Conservation (phyloP, 768 basidiomycete species). For the Pleurotus tuoliensis region DNA sequence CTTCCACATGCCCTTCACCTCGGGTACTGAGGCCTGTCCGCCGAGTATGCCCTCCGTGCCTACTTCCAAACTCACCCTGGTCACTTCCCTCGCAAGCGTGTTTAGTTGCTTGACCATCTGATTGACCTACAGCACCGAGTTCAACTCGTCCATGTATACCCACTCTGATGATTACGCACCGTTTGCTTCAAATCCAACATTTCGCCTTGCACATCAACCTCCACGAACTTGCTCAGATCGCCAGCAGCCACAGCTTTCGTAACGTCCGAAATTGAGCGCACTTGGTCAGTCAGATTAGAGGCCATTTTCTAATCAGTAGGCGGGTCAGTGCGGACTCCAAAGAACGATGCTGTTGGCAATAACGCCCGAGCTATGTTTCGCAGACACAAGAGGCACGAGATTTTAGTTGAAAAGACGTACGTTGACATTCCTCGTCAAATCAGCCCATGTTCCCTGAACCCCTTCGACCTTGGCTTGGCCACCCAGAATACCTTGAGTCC, state of each 20-base stretch:
- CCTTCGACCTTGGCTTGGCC: slow-evolving; percentile 89
- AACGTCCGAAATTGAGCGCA: slow-evolving; percentile 75
- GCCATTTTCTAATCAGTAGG: slow-evolving; percentile 55
- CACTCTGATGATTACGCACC: not conserved
- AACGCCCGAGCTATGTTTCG: too few species aligned
- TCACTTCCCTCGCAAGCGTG: slow-evolving; percentile 80
- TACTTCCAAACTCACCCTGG: slow-evolving; percentile 87
- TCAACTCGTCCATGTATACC: not conserved
- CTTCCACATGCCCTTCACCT: slow-evolving; percentile 95
- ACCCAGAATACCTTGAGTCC: slow-evolving; percentile 86
- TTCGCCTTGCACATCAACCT: slow-evolving; percentile 80
- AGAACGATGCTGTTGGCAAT: too few species aligned
- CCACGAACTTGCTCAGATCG: slow-evolving; percentile 67
- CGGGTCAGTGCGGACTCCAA: too few species aligned
- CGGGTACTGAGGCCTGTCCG: slow-evolving; percentile 89
- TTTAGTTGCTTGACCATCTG: slow-evolving; percentile 80
- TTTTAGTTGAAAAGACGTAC: slow-evolving; percentile 34
- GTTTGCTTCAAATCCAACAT: slow-evolving; percentile 83
- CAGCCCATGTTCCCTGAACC: slow-evolving; percentile 92
- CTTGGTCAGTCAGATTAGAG: slow-evolving; percentile 65
- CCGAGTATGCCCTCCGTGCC: slow-evolving; percentile 92
- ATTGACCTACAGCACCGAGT: slow-evolving; percentile 43
- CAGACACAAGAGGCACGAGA: too few species aligned
- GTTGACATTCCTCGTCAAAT: slow-evolving; percentile 87
- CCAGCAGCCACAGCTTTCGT: slow-evolving; percentile 73